Base-by-base conservation (phyloP, 1,139 yeast species). In the Sugiyamaella grinbergsii region DNA sequence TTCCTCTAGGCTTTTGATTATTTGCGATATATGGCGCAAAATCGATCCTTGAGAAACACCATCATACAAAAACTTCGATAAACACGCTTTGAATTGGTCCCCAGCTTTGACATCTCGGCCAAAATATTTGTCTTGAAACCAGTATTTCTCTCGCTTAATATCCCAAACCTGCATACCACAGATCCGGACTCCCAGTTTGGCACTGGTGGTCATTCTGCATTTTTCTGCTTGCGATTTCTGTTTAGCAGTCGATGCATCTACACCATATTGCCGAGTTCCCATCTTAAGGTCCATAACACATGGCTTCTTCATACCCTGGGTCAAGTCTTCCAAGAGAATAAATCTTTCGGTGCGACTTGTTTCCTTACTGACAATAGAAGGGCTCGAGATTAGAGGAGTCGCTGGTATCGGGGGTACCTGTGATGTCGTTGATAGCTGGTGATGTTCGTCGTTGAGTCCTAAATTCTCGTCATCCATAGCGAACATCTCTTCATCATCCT, bases 181-280 rank as follows among this genome's bases (percentile, higher is more conserved):
- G 18, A 94, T 81, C 50, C 99, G 76, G 0, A 90, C 96, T 1
- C 99, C 99, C 32, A 93, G 74, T 55, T 75, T 72, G 47, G 90
- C 75, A 5, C 95, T 84, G 0, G 98, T 91, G 0, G 98, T 93
- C 50, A 75, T 71, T 5, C 77, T 71, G 69, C 98, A 94, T 68
- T 94, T 94, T 53, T 76, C 76, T 36, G 90, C 72, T 69, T 94
- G 98, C 0, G 96, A 87, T 50, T 71, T 67, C 64, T 84, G 88
- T 69, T 94, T 94, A 50, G 81, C 73, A 11, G 71, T 68, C 7
- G 77, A 76, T 0, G 98, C 98, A 59, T 89, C 96, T 13, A 91
- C 85, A n/a, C 99, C 98, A 62, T 93, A 93, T 68, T 94, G 99
- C 50, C 99, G 77, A 0, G 99, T 91, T 1, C 99, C 99, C 98